Evolutionary conservation across 257 asterid species (phyloP).

Genomic region (Paraleonurus japonicus): DNA sequence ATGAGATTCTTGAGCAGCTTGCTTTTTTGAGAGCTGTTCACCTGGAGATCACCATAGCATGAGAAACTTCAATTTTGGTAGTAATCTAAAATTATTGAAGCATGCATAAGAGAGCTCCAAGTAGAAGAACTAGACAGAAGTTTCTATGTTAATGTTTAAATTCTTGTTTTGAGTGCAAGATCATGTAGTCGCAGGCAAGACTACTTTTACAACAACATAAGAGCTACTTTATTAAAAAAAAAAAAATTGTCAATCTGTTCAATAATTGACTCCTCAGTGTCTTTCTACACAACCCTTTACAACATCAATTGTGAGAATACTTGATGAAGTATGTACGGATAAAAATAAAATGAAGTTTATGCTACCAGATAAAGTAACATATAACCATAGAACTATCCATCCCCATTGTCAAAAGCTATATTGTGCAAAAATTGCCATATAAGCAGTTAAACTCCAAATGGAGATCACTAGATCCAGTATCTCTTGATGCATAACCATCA

Average conservation of each 20-base stretch:
- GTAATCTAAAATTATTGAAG: not conserved
- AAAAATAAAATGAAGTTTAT: not conserved
- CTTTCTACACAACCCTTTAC: not conserved
- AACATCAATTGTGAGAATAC: slow-evolving; percentile 14
- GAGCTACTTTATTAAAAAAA: slow-evolving; percentile 23
- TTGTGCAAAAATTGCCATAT: not conserved
- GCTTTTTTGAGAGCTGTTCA: slow-evolving; percentile 97
- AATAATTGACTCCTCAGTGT: not conserved
- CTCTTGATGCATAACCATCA: not conserved
- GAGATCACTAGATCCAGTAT: slow-evolving; percentile 10
- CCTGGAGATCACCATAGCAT: slow-evolving; percentile 50
- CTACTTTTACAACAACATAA: slow-evolving; percentile 8
- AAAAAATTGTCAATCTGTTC: slow-evolving; percentile 10
- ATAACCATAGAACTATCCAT: not conserved
- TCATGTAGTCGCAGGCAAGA: slow-evolving; percentile 6
- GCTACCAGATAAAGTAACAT: not conserved
- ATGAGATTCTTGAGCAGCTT: slow-evolving; percentile 93
- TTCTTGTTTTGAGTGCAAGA: not conserved
- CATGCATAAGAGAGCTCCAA: slow-evolving; percentile 21
- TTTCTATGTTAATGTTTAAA: not conserved
- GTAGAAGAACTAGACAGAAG: not conserved
- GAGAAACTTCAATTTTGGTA: slow-evolving; percentile 13
- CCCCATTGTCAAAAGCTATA: slow-evolving; percentile 14
- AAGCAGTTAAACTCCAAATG: not conserved
- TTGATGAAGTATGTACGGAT: not conserved